A percentile compares a stretch with the other conserved stretches of the same genome.
Evolutionary conservation across 2,329 filamentous ascomycete genomes (phyloP).

Genomic region (Acrodontium crateriforme): DNA sequence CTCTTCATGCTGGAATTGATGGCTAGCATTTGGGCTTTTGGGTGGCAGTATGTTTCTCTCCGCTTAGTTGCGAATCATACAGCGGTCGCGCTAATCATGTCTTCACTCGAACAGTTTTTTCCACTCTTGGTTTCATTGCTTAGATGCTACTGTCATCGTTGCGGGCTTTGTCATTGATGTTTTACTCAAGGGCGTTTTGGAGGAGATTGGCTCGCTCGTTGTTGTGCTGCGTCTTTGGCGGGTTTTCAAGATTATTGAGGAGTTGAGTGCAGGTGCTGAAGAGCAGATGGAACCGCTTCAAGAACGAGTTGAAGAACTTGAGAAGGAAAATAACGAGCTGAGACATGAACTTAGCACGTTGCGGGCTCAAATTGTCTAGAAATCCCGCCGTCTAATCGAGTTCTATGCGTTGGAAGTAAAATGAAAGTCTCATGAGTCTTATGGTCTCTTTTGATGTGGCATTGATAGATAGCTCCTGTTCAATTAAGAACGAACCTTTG

Average conservation of each 20-base stretch:
- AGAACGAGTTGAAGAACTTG: constrained; percentile 37
- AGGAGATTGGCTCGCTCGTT: constrained; percentile 53
- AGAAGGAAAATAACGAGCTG: constrained; percentile 35
- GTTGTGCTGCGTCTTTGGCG: constrained; percentile 54
- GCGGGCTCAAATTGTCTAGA: no score
- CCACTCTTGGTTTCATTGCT: constrained; percentile 41
- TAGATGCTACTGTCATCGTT: constrained; percentile 51
- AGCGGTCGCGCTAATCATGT: not conserved
- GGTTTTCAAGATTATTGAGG: constrained; percentile 57
- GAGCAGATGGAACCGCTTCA: constrained; percentile 49
- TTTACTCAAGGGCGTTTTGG: constrained; percentile 42
- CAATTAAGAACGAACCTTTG: no score
- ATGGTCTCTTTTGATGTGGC: no score
- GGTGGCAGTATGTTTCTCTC: constrained; percentile 35
- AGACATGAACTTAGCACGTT: constrained; percentile 22
- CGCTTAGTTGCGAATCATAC: not conserved
- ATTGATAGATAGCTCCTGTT: no score
- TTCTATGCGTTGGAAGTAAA: no score
- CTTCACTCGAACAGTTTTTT: constrained; percentile 17
- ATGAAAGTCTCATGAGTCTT: no score
- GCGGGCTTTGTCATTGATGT: constrained; percentile 49
- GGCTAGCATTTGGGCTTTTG: constrained; percentile 47
- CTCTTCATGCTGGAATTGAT: constrained; percentile 52
- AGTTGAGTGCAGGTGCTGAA: constrained; percentile 48
- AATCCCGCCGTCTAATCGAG: no score